Evolutionary conservation across 345 rosid species (phyloP), one percentile per base, ranked within the genome.

Genomic region (Schrenkiella parvula): DNA sequence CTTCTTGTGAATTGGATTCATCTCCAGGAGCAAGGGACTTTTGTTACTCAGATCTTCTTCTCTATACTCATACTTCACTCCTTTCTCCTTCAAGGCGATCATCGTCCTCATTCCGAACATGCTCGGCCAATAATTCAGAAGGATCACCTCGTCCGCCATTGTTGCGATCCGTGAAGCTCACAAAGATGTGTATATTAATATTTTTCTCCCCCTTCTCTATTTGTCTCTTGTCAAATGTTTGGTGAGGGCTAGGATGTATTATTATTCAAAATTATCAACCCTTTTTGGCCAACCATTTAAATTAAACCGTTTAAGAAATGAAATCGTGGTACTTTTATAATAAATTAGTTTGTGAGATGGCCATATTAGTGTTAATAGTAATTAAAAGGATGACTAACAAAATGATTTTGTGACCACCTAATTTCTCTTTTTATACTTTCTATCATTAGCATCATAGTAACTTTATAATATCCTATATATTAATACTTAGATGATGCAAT

Each of bases 121-220:
- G 31, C 69, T 64, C 3, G 69, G 28, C 69, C 69, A 64, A 41
- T 11, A 64, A 64, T 31, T 29, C 4, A 64, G 55, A 29, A 64
- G 68, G 41, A 64, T 64, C 43, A 57, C 55, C 23, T 56, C 23
- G 5, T 55, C 46, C 8, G n/a, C 66, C 74, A 69, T 69, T 56
- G 41, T 23, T 41, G 13, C 34, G 14, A 58, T 58, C 64, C 3
- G 4, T 28, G 10, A 25, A 28, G 54, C 14, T 15, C 15, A 28
- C 59, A 50, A 23, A 23, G 12, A 50, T 17, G 3, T 38, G 6
- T 39, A 2, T 34, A 8, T 9, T 21, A 1, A 2, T 43, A 6
- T 23, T 3, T 7, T n/a, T 13, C 11, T 32, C 41, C 29, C 29
- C 22, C 11, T 31, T 12, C 31, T 47, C 32, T 46, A 4, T 44